Evolutionary conservation across 345 rosid genomes (phyloP).

Genomic region (Erucastrum elatum): DNA sequence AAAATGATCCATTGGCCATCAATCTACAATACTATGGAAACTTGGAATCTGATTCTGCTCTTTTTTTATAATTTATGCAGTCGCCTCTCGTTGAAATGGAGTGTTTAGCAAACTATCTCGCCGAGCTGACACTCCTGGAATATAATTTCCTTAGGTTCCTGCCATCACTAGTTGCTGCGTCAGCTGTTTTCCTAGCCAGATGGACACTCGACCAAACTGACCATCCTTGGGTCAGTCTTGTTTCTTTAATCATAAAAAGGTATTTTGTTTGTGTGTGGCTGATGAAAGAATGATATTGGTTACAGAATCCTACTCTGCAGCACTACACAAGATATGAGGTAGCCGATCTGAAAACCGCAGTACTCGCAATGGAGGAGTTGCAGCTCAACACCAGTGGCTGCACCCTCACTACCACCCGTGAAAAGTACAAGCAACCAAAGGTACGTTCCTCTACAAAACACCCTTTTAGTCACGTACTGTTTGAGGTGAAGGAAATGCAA

Average conservation of each 20-base stretch:
- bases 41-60: constrained; percentile 12
- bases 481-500: constrained; percentile 2
- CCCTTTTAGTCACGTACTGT: background rate
- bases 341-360: constrained; percentile 58
- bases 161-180: constrained; percentile 85
- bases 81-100: constrained; percentile 65
- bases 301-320: constrained; percentile 84
- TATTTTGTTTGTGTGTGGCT: background rate
- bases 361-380: constrained; percentile 75
- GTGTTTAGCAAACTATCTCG: constrained; percentile 79
- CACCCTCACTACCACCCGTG: constrained; percentile 64
- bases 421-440: constrained; percentile 76
- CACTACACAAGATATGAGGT: constrained; percentile 74
- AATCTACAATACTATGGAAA: background rate
- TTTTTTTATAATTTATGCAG: constrained; percentile 39
- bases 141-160: constrained; percentile 69
- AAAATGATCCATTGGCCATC: background rate
- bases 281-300: constrained; percentile 27
- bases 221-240: constrained; percentile 84
- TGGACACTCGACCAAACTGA: constrained; percentile 82
- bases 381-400: constrained; percentile 67
- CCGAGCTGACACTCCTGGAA: constrained; percentile 79
- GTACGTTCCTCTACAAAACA: constrained; percentile 42
- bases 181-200: constrained; percentile 85
- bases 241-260: background rate